phyloP scores from a whole-genome alignment of 768 basidiomycete species.

The Pholiota conissans region DNA sequence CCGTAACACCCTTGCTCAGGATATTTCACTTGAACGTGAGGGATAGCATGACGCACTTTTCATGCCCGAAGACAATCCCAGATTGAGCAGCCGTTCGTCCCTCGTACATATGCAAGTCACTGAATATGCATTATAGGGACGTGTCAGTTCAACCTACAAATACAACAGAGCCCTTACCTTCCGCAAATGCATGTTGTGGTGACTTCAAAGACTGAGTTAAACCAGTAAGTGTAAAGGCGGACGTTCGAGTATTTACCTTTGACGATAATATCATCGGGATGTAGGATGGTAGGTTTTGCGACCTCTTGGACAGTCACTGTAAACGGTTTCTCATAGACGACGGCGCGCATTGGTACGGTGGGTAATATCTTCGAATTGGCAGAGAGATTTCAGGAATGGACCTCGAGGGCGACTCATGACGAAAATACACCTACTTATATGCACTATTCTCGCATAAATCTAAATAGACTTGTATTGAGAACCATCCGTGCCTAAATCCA shows the following conservation, averaged over 20 bases:
- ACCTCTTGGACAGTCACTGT: slow-evolving; percentile 46
- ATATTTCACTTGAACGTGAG: not conserved
- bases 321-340: slow-evolving; percentile 55
- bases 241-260: slow-evolving; percentile 29
- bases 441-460: not conserved
- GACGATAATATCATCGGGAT: slow-evolving; percentile 55
- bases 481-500: not conserved
- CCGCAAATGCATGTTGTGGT: slow-evolving; percentile 55
- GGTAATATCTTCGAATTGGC: not conserved
- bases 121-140: slow-evolving; percentile 10
- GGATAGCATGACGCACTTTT: slow-evolving; percentile 37
- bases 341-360: slow-evolving; percentile 46
- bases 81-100: slow-evolving; percentile 50
- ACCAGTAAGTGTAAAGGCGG: not conserved
- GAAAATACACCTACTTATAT: not conserved
- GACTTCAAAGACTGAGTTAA: slow-evolving; percentile 28
- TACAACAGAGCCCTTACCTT: slow-evolving; percentile 28
- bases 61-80: slow-evolving; percentile 55
- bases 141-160: not conserved
- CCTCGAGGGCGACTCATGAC: not conserved
- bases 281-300: slow-evolving; percentile 45
- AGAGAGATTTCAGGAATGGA: not conserved
- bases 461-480: not conserved
- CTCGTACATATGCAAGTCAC: slow-evolving; percentile 59
- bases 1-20: not conserved